These are phyloP conservation scores for Sclerotinia glacialis DNA, from an alignment of 2,329 filamentous ascomycete genomes.

Conservation along the genomic window DNA sequence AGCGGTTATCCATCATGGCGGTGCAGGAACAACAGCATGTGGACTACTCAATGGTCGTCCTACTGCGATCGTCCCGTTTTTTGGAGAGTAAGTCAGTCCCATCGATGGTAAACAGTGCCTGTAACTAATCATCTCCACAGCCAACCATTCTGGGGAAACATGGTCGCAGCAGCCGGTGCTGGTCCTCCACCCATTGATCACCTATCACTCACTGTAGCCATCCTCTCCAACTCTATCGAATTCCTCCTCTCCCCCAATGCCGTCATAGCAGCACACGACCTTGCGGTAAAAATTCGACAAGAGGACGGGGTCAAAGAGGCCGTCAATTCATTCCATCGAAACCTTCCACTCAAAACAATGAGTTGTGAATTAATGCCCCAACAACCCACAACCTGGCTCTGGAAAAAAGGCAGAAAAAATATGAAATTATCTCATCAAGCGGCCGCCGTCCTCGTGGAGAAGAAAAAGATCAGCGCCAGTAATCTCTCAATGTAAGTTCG, in stretches of 20 bases:
- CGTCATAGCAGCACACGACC: constrained; percentile 52
- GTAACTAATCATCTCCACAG: neutral
- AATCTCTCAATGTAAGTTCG: constrained; percentile 31
- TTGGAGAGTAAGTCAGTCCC: constrained; percentile 52
- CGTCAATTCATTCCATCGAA: constrained; percentile 50
- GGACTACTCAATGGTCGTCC: constrained; percentile 68
- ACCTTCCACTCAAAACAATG: constrained; percentile 60
- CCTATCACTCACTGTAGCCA: constrained; percentile 62
- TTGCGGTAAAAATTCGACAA: constrained; percentile 58
- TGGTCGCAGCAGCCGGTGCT: constrained; percentile 61
- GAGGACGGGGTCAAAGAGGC: constrained; percentile 63
- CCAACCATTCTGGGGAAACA: constrained; percentile 73
- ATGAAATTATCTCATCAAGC: constrained; percentile 61
- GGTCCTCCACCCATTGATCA: constrained; percentile 67
- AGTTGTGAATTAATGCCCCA: constrained; percentile 54
- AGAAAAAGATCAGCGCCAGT: constrained; percentile 37
- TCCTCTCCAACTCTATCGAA: constrained; percentile 64
- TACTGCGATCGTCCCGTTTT: constrained; percentile 66
- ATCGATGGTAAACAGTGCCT: neutral
- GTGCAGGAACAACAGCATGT: constrained; percentile 56
- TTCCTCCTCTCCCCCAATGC: constrained; percentile 63
- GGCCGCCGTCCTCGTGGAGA: constrained; percentile 60
- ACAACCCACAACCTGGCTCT: constrained; percentile 47
- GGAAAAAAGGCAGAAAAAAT: constrained; percentile 47
- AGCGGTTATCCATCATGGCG: constrained; percentile 14